A percentile compares a stretch with the other conserved stretches of the same genome.
Conservation (phyloP, 169 alveolate genomes). For the Plasmodium vivax region DNA sequence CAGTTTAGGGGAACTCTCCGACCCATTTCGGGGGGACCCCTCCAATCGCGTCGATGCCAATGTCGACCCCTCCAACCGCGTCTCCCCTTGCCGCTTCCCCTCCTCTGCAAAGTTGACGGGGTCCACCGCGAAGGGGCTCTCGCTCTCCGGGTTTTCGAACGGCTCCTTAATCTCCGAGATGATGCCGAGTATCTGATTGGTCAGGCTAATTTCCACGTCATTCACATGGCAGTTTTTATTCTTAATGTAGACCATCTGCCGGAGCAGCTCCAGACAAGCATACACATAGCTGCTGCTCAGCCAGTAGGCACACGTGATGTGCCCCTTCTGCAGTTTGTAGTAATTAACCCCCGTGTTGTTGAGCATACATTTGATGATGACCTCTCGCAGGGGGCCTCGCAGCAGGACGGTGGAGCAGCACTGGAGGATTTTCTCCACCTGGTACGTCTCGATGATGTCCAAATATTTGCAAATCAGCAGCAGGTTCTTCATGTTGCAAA, state of each 20-base stretch:
- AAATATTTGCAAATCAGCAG: slow-evolving; percentile 44
- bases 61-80: no score
- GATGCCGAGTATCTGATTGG: slow-evolving; percentile 39
- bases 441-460: slow-evolving; percentile 68
- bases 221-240: slow-evolving; percentile 12
- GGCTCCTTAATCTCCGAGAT: slow-evolving; percentile 74
- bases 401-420: slow-evolving; percentile 51
- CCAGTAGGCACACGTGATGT: slow-evolving; percentile 71
- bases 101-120: slow-evolving; percentile 14
- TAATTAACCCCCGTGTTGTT: slow-evolving; percentile 67
- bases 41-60: neutral
- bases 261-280: slow-evolving; percentile 51
- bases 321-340: slow-evolving; percentile 70
- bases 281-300: slow-evolving; percentile 56
- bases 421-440: slow-evolving; percentile 47
- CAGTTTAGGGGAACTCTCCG: neutral
- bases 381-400: slow-evolving; percentile 57
- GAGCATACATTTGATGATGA: slow-evolving; percentile 63
- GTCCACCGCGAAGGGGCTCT: neutral
- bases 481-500: slow-evolving; percentile 67
- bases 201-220: slow-evolving; percentile 45
- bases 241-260: slow-evolving; percentile 67
- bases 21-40: neutral
- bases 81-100: neutral
- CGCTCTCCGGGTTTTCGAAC: slow-evolving; percentile 48